phyloP scores from a whole-genome alignment of 345 rosid species.

The Chamaenerion angustifolium region DNA sequence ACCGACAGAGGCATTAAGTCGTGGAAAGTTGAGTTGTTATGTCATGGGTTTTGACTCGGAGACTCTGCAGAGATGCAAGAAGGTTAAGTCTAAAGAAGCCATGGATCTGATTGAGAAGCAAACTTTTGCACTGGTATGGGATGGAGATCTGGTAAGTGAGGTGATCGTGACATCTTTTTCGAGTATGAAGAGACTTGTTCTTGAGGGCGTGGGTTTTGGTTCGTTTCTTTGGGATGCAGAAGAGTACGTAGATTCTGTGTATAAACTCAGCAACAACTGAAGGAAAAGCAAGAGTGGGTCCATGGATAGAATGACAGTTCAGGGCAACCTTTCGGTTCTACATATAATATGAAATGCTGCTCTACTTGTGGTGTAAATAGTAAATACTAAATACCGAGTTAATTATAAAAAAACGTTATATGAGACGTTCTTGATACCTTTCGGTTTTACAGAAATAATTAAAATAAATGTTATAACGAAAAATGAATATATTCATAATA shows the following conservation, averaged over 20 bases:
- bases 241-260: slow-evolving; percentile 43
- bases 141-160: slow-evolving; percentile 16
- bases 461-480: no score
- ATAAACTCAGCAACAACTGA: slow-evolving; percentile 47
- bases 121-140: slow-evolving; percentile 53
- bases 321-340: no score
- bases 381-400: no score
- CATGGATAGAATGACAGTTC: no score
- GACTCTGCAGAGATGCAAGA: slow-evolving; percentile 57
- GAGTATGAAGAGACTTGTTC: slow-evolving; percentile 72
- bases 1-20: background rate
- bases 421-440: no score
- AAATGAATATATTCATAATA: no score
- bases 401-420: no score
- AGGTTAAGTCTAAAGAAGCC: slow-evolving; percentile 56
- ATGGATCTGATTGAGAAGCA: slow-evolving; percentile 65
- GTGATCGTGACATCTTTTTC: slow-evolving; percentile 63
- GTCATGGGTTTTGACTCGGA: slow-evolving; percentile 57
- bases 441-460: no score
- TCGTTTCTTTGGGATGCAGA: slow-evolving; percentile 87
- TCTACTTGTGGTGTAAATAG: no score
- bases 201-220: slow-evolving; percentile 92
- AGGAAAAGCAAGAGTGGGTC: background rate
- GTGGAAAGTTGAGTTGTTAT: slow-evolving; percentile 42
- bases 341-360: no score